phyloP scores from a whole-genome alignment of 163 green algal genomes.

The Scenedesmus sp. region DNA sequence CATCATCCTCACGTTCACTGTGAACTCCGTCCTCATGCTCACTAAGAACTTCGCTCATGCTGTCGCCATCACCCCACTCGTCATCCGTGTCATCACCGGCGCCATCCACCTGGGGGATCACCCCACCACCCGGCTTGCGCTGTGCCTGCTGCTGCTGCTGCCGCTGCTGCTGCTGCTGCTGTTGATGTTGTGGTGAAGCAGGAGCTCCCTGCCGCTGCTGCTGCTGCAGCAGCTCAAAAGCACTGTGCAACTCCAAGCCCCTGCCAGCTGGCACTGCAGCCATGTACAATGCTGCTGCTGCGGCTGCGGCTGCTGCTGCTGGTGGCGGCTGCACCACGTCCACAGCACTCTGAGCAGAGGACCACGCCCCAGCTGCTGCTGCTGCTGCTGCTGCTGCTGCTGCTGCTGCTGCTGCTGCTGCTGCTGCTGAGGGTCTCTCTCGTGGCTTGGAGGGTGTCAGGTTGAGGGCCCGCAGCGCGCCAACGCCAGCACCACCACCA shows the following conservation, averaged over 20 bases:
- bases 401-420: conserved; percentile 23
- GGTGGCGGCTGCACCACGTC: not conserved
- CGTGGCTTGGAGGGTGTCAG: not conserved
- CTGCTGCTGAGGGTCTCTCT: conserved; percentile 8
- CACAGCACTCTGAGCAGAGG: not conserved
- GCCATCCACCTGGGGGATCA: conserved; percentile 55
- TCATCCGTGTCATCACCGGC: conserved; percentile 46
- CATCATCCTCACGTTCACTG: not conserved
- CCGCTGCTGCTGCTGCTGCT: conserved; percentile 41
- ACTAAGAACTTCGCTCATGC: not conserved
- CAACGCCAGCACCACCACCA: not conserved
- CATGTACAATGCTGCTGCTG: not conserved
- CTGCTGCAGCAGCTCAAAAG: conserved; percentile 36
- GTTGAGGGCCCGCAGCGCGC: not conserved
- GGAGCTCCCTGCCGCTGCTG: conserved; percentile 41
- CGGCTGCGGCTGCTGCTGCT: not conserved
- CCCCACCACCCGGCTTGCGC: not conserved
- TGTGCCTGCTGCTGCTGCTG: conserved; percentile 43
- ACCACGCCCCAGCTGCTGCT: not conserved
- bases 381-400: conserved; percentile 43
- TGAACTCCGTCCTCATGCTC: not conserved
- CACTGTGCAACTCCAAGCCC: not conserved
- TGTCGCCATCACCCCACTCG: not conserved
- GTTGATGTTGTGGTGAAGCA: not conserved
- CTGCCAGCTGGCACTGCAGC: conserved; percentile 12